Base-by-base conservation (phyloP, 2,329 filamentous ascomycete genomes). In the Chrysosporium keratinophilum region DNA sequence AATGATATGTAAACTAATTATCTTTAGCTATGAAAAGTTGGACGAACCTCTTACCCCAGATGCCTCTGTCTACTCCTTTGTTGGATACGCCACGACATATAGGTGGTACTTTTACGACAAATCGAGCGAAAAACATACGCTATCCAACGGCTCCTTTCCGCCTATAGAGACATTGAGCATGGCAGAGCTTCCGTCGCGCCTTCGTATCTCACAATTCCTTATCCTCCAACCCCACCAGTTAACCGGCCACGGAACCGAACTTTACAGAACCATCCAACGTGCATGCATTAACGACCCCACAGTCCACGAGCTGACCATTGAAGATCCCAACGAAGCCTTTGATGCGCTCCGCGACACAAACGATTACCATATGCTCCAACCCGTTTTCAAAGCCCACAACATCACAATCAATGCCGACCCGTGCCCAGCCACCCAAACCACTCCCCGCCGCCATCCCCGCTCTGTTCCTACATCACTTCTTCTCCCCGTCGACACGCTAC, bases 131-230 rank as follows among this genome's bases (percentile, higher is more conserved):
- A 69, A 69, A 55, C 62, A 74, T 0, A 68, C 69, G 0, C 57
- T 67, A 12, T 65, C 66, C 17, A 76, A 65, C 63, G 79, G 55
- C 68, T 57, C 67, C 28, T 73, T 73, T 57, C 73, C 71, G 28
- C 73, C 50, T 55, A 66, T 59, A 63, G 72, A 39, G 48, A 59
- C 67, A 50, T 65, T 76, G 46, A 64, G 69, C n/a, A 74, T 84
- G 59, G 68, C 79, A 3, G 73, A 83, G 47, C 77, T 90, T 1
- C 85, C 87, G 11, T 85, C 84, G 62, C 83, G 91, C 39, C 82
- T 88, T 56, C 80, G 94, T 43, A 87, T 98, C 59, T 95, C 91
- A 0, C 93, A 98, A 67, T 97, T 97, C 69, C 66, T 98, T 57
- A 84, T 98, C 58, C 76, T 98, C 10, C 90, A 90, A 1, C 85